Evolutionary conservation across 2,329 filamentous ascomycete genomes (phyloP), one percentile per base, ranked within the genome.

Genomic region (Emericellopsis atlantica): DNA sequence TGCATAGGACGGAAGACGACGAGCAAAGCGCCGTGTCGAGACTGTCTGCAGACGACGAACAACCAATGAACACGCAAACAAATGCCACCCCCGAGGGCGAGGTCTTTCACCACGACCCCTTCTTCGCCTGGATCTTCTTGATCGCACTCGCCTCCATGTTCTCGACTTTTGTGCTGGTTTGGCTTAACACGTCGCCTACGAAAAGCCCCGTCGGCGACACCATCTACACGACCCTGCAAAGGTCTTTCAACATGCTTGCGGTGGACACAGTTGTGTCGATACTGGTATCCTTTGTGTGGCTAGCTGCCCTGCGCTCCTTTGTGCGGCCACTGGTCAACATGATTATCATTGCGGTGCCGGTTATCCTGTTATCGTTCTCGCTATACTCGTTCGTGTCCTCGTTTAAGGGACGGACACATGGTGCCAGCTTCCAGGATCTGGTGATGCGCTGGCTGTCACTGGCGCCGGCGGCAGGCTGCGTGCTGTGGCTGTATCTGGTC

Each of bases 221-320:
- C 1, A 87, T 98, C 44, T 98, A 98, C 60, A 87, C 84, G 12
- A 88, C 86, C 5, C 65, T 98, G 31, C 81, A 84, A 50, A 79
- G 80, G 39, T 95, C 89, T 1, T 92, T 93, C 53, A 81, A 92
- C 54, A 81, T 96, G 48, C 77, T 98, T 34, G 84, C 86, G 2
- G 78, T 92, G 40, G 93, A 96, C 61, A 96, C 92, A 1, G 59
- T 96, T 15, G 81, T 95, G n/a, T 84, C 92, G 1, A 69, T 95
- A 32, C 67, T 93, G 31, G 84, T 96, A 16, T 90, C 90, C 2
- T 69, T 95, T 31, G 61, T 95, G 22, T 98, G 92, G 92, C 74
- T 98, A 45, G 84, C 89, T 2, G 69, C 93, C 2, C 68, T 98
- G 37, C 77, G 87, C 37, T 92, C 88, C 5, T 95, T 94, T 59